Percentiles rank a stretch among this genome's conserved stretches.
These are phyloP conservation scores for Podaxis sp. DNA, from an alignment of 768 basidiomycete genomes.

Conservation along the genomic window DNA sequence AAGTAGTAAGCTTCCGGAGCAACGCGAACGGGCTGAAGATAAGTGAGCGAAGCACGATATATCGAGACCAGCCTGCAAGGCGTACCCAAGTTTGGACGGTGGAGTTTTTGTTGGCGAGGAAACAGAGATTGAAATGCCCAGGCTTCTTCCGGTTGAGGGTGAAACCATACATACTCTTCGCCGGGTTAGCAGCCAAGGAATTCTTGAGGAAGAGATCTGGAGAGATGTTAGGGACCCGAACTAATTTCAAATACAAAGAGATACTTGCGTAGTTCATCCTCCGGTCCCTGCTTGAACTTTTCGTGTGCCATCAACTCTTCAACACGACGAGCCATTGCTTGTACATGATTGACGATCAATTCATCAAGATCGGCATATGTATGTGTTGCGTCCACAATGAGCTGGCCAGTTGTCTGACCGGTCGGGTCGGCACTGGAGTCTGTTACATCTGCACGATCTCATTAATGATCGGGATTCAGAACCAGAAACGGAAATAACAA, in stretches of 20 bases:
- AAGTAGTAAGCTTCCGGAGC: constrained; percentile 88
- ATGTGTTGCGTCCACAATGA: constrained; percentile 76
- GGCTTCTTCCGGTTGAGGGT: constrained; percentile 86
- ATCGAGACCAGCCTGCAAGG: constrained; percentile 15
- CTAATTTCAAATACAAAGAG: not conserved
- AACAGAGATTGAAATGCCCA: constrained; percentile 92
- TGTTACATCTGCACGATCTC: constrained; percentile 61
- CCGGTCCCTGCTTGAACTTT: constrained; percentile 86
- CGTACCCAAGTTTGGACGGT: constrained; percentile 90
- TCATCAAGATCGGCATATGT: constrained; percentile 94
- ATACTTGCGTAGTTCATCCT: constrained; percentile 91
- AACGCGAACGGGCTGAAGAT: constrained; percentile 76
- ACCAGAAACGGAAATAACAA: constrained; percentile 26
- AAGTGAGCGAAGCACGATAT: constrained; percentile 14
- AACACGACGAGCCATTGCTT: constrained; percentile 88
- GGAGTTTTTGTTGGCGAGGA: constrained; percentile 89
- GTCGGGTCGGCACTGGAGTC: constrained; percentile 77
- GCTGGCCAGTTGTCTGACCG: constrained; percentile 60
- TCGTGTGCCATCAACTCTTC: constrained; percentile 96
- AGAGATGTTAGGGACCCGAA: constrained; percentile 6
- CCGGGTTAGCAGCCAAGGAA: constrained; percentile 89
- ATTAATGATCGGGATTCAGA: constrained; percentile 4
- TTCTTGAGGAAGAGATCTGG: constrained; percentile 86
- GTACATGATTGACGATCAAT: constrained; percentile 93
- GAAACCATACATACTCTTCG: constrained; percentile 95